Base-by-base conservation (phyloP, 495 filamentous ascomycete genomes). In the Glonium stellatum region DNA sequence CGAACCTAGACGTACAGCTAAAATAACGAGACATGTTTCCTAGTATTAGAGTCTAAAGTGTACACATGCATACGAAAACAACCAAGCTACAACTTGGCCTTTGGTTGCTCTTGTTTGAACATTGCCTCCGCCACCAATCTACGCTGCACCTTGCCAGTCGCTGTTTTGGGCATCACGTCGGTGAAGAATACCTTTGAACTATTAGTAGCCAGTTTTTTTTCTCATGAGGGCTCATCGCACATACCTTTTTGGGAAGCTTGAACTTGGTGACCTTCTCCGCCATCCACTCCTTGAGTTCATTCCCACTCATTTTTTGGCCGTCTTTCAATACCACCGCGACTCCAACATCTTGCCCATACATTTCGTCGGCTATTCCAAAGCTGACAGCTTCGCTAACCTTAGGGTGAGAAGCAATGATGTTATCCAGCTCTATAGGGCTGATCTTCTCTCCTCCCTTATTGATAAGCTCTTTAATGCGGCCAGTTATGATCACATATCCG, bases 101-200 rank as follows among this genome's bases (percentile, higher is more conserved):
- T 67, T 25, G 64, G 70, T 50, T 70, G 58, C 47, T 73, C 71
- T 58, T 72, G 67, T 73, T 83, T 86, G 68, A 81, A 73, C 86
- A 93, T 92, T 13, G 79, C 78, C 72, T 92, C 86, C 5, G 89
- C 89, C 11, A 92, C 87, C 61, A 88, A 85, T 35, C 87, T 79
- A 55, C 89, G 75, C 73, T 92, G 89, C 54, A 92, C 84, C 76
- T 92, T 95, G 27, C 89, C 89, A 8, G 89, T 95, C n/a, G 89
- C 87, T 22, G 89, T 95, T 76, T 92, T 92, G 37, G 89, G 89
- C 82, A 93, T 92, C 57, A 82, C 73, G 55, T 87, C 77, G 5
- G 86, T 88, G 62, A 90, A 89, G 72, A 84, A 92, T 25, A 92
- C 75, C 85, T 87, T 5, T 36, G 18, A 11, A 27, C 19, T 21